These are phyloP conservation scores for Pleurotus salmoneostramineus DNA, from an alignment of 768 basidiomycete species.

Conservation along the genomic window DNA sequence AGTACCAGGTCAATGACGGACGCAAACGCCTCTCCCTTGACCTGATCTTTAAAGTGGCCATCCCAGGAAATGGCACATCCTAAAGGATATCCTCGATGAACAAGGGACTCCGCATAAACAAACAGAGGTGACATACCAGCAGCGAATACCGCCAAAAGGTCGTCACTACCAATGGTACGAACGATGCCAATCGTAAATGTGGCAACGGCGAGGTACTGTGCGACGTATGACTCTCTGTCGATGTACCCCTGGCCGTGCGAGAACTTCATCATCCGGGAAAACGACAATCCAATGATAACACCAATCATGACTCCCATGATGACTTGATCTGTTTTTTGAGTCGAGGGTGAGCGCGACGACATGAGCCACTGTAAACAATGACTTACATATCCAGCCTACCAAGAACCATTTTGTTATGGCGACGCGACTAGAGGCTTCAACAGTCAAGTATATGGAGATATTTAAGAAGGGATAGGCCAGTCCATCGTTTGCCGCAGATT, in stretches of 20 bases:
- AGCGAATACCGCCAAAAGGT: conserved; percentile 86
- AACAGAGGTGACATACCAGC: conserved; percentile 45
- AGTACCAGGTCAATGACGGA: conserved; percentile 87
- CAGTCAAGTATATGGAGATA: conserved; percentile 79
- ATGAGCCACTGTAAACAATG: neutral
- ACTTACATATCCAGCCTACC: conserved; percentile 77
- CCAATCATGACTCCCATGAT: neutral
- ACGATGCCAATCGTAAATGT: conserved; percentile 78
- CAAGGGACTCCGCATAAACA: neutral
- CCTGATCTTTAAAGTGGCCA: conserved; percentile 74
- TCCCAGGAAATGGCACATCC: conserved; percentile 94
- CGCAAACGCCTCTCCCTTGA: conserved; percentile 83
- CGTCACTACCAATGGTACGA: conserved; percentile 79
- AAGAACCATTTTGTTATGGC: conserved; percentile 86
- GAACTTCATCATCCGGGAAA: conserved; percentile 70
- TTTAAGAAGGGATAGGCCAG: conserved; percentile 91
- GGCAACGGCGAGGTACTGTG: conserved; percentile 74
- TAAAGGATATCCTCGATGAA: conserved; percentile 20
- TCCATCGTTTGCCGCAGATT: conserved; percentile 95
- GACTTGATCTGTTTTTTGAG: neutral
- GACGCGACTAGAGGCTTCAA: conserved; percentile 56
- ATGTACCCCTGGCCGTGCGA: conserved; percentile 52
- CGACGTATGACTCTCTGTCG: conserved; percentile 83
- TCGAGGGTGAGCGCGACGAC: conserved; percentile 1
- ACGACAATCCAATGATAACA: conserved; percentile 44